Conservation (phyloP, 2,329 filamentous ascomycete species). For the Colletotrichum tanaceti region DNA sequence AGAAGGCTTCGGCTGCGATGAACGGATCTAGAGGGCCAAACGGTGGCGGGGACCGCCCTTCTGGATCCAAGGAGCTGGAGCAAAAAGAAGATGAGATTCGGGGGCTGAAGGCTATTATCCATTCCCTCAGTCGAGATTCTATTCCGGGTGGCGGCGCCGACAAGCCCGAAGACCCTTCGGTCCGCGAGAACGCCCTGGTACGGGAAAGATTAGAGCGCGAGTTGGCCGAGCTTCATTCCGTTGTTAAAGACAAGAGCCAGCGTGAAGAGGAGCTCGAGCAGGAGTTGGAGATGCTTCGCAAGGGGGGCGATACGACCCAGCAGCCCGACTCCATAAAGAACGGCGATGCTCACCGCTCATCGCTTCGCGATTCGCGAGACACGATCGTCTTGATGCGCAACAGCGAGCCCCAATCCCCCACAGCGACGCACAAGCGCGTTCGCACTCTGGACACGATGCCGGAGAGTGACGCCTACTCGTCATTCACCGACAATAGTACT, state of each 20-base stretch:
- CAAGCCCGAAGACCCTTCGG: constrained; percentile 34
- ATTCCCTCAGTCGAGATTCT: constrained; percentile 86
- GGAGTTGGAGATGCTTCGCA: constrained; percentile 77
- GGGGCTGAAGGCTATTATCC: constrained; percentile 96
- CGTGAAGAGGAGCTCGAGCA: constrained; percentile 89
- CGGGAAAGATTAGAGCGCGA: constrained; percentile 82
- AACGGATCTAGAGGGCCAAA: constrained; percentile 55
- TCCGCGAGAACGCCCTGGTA: constrained; percentile 62
- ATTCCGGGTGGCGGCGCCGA: constrained; percentile 61
- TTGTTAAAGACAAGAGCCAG: constrained; percentile 77
- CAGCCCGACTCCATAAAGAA: constrained; percentile 47
- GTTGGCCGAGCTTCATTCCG: constrained; percentile 78
- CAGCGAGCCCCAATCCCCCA: constrained; percentile 59
- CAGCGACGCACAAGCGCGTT: constrained; percentile 61
- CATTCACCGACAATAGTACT: constrained; percentile 76
- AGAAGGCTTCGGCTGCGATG: constrained; percentile 76
- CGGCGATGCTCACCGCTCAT: constrained; percentile 65
- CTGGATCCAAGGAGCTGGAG: constrained; percentile 79
- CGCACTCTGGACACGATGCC: constrained; percentile 75
- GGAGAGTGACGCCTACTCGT: constrained; percentile 77
- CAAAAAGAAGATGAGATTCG: constrained; percentile 98
- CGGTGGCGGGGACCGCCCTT: constrained; percentile 55
- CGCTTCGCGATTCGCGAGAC: constrained; percentile 73
- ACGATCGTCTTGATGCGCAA: constrained; percentile 70
- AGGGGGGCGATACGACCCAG: constrained; percentile 48